These are phyloP conservation scores for Celoporthe dispersa DNA, from an alignment of 2,329 filamentous ascomycete species.

Conservation along the genomic window DNA sequence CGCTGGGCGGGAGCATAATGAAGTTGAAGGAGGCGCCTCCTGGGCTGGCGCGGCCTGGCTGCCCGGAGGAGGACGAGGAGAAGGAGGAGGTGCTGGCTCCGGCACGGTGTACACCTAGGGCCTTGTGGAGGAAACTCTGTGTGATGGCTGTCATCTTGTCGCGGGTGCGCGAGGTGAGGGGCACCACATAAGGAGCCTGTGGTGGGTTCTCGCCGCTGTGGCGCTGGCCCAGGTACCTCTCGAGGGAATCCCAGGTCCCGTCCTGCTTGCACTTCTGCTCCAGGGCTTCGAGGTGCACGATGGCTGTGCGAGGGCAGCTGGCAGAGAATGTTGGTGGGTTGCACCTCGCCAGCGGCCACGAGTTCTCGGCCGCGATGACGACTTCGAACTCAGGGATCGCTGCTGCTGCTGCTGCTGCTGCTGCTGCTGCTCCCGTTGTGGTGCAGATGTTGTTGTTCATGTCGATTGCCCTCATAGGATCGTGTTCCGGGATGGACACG, in stretches of 20 bases:
- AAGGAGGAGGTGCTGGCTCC: constrained; percentile 51
- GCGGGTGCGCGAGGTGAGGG: constrained; percentile 55
- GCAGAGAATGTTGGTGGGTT: constrained; percentile 51
- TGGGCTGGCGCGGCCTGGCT: constrained; percentile 49
- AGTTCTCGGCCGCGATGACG: constrained; percentile 52
- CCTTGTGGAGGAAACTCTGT: constrained; percentile 71
- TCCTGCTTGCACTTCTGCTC: constrained; percentile 55
- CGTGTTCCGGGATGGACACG: constrained; percentile 46
- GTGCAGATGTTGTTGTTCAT: constrained; percentile 37
- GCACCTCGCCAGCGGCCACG: constrained; percentile 57
- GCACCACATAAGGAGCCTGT: constrained; percentile 45
- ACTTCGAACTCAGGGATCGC: constrained; percentile 51
- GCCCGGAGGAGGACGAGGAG: constrained; percentile 41
- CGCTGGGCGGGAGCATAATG: constrained; percentile 66
- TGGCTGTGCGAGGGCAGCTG: constrained; percentile 53
- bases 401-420: constrained; percentile 27
- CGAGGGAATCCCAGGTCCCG: constrained; percentile 50
- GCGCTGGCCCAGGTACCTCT: constrained; percentile 45
- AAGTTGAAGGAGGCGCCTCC: constrained; percentile 57
- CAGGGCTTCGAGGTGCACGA: constrained; percentile 55
- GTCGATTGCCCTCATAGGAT: constrained; percentile 40
- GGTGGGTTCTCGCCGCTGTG: constrained; percentile 42
- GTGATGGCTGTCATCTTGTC: constrained; percentile 75
- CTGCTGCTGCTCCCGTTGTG: constrained; percentile 5
- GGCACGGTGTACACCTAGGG: constrained; percentile 63